phyloP scores from a whole-genome alignment of 208 protist species.

The Wallacemonas sp. region DNA sequence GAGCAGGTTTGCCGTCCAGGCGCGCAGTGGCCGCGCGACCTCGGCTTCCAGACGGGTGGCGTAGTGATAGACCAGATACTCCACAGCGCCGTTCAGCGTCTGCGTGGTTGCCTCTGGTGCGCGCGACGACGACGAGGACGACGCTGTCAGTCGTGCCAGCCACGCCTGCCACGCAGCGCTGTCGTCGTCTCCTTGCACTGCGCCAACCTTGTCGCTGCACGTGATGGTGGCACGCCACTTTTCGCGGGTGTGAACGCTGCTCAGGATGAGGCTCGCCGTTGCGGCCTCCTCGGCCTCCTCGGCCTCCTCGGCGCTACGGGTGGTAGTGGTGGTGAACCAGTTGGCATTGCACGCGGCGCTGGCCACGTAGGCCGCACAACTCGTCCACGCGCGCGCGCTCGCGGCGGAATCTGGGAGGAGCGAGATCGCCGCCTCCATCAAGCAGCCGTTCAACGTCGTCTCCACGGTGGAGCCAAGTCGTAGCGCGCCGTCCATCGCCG shows the following conservation, averaged over 20 bases:
- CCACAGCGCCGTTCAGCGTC: conserved; percentile 11
- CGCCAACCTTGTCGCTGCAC: too few species aligned
- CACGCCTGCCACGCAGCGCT: too few species aligned
- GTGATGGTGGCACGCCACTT: background rate
- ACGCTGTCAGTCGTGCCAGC: background rate
- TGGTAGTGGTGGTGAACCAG: background rate
- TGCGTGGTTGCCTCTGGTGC: background rate
- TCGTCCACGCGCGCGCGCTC: background rate
- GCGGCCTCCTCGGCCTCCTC: background rate
- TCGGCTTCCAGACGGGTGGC: background rate
- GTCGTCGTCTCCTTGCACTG: too few species aligned
- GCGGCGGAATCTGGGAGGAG: background rate
- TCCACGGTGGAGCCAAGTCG: background rate
- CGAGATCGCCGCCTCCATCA: background rate
- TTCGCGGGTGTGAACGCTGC: background rate
- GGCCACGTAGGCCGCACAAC: conserved; percentile 6
- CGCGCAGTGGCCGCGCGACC: background rate
- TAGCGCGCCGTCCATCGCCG: background rate
- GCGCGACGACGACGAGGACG: background rate
- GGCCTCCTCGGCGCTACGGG: background rate
- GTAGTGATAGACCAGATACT: conserved; percentile 16
- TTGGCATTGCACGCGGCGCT: background rate
- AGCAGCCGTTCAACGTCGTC: background rate
- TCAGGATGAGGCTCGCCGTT: background rate
- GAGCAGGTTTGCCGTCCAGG: background rate